These are phyloP conservation scores for Hemisphaericaspora xylofermentans DNA, from an alignment of 1,139 yeast genomes.

Conservation along the genomic window DNA sequence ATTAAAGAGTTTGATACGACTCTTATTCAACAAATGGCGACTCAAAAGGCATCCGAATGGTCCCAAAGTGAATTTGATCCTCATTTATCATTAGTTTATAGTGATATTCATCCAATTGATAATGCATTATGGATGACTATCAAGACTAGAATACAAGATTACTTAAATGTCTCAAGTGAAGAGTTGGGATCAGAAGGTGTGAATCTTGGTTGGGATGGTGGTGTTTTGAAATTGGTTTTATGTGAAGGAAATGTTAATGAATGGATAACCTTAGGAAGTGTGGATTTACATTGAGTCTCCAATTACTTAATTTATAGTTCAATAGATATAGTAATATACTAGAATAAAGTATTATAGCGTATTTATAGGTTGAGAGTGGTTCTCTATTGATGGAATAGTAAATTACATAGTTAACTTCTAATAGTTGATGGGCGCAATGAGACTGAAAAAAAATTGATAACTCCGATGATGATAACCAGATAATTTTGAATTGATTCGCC, in stretches of 20 bases:
- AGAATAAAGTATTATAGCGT: no score
- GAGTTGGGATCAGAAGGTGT: constrained; percentile 32
- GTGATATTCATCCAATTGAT: constrained; percentile 65
- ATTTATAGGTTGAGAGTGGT: no score
- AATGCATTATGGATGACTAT: constrained; percentile 69
- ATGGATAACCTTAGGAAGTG: constrained; percentile 69
- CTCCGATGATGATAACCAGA: no score
- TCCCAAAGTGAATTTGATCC: constrained; percentile 60
- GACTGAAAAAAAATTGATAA: no score
- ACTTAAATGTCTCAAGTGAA: constrained; percentile 48
- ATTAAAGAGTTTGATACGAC: constrained; percentile 27
- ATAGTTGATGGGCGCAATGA: no score
- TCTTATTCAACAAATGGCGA: constrained; percentile 28
- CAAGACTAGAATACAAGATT: constrained; percentile 67
- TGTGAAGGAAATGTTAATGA: constrained; percentile 76
- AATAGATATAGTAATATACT: neutral
- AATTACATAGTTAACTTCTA: no score
- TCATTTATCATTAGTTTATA: constrained; percentile 71
- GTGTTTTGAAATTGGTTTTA: constrained; percentile 64
- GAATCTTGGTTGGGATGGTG: constrained; percentile 57
- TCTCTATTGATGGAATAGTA: no score
- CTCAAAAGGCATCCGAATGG: constrained; percentile 54
- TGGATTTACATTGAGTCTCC: constrained; percentile 36
- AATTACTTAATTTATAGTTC: neutral
- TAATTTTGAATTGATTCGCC: no score